Base-by-base conservation (phyloP, 495 filamentous ascomycete species). In the Zalerion maritima region DNA sequence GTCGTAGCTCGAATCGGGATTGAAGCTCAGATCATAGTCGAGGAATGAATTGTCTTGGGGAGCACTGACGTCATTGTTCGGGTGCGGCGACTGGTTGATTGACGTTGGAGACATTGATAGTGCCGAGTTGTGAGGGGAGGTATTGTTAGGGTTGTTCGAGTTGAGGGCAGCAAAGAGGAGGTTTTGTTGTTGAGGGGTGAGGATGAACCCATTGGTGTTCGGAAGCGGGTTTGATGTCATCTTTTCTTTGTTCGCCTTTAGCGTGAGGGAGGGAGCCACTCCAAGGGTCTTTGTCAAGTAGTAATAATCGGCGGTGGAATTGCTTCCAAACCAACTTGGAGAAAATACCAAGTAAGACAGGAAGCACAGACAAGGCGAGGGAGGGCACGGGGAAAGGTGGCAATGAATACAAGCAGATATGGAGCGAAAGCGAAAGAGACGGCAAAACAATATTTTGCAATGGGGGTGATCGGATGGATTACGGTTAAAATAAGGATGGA, bases 81-180 rank as follows among this genome's bases (percentile, higher is more conserved):
- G 49, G 23, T 62, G 39, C 14, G 74, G 60, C n/a, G 70, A 67
- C 23, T 68, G 60, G 29, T 70, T 64, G 12, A 64, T 54, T 13
- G 64, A 58, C 7, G 57, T 52, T 2, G 70, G 64, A 14, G 73
- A 67, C 30, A 64, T 49, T 38, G 52, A 62, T 23, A 62, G 49
- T 14, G 49, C 46, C 23, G 37, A 50, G 33, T 46, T 56, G 8
- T 44, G 18, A 36, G 46, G 29, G 36, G 43, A 14, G 40, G 46
- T 21, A 36, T 50, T 7, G 32, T 44, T 37, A 34, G 64, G 55
- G 14, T 58, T 62, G 52, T 87, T 87, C 31, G 86, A 91, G 26
- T 77, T 75, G 39, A 97, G 71, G 14, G 89, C 87, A 25, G 83
- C 81, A 22, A 85, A 74, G 23, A 96, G 58, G 21, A 94, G 73